Evolutionary conservation across 139 green algal species (phyloP), one percentile per base, ranked within the genome.

Genomic region (Chlorella sp.): DNA sequence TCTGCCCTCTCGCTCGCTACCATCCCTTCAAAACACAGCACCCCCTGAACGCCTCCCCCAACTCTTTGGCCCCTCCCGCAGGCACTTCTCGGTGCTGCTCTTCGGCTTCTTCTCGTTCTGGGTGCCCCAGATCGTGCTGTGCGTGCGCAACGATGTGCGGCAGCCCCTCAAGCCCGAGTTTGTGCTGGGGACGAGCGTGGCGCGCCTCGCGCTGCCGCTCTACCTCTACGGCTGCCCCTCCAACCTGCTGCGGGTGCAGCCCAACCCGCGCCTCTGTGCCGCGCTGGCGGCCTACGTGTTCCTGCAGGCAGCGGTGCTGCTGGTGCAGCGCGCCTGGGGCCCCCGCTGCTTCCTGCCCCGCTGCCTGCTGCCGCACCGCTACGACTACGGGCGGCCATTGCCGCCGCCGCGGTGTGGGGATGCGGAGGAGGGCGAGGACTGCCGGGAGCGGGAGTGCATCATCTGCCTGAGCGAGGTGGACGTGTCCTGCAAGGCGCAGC

Each of bases 111-210:
- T 91, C 88, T 91, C 74, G 71, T 98, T 96, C 83, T 98, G 96
- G 96, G 32, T 96, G 23, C 96, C 96, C 23, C 96, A 98, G 84
- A 93, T 98, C 65, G 47, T 96, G 47, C 86, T 92, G 79, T 95
- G 89, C 82, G 93, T 87, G 9, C 32, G 41, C 3, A 73, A 38
- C 17, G 94, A 95, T 78, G 36, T 83, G 23, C 86, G 87, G 28
- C 94, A 94, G 88, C 95, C 96, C 38, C 80, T 98, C 25, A 82
- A 85, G 68, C 89, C 92, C 1, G 18, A 83, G 30, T 98, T 97
- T 89, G 89, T 98, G 32, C 28, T 96, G 30, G 95, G 95, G 82
- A 98, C 90, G 11, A 91, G 88, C 34, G 55, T 89, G 17, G 92
- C 84, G 17, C 32, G 85, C 63, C 62, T 93, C 90, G 38, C 81